A percentile compares a stretch with the other conserved stretches of the same genome.
Conservation (phyloP, 1,139 yeast genomes). For the Suhomyces choctaworum region DNA sequence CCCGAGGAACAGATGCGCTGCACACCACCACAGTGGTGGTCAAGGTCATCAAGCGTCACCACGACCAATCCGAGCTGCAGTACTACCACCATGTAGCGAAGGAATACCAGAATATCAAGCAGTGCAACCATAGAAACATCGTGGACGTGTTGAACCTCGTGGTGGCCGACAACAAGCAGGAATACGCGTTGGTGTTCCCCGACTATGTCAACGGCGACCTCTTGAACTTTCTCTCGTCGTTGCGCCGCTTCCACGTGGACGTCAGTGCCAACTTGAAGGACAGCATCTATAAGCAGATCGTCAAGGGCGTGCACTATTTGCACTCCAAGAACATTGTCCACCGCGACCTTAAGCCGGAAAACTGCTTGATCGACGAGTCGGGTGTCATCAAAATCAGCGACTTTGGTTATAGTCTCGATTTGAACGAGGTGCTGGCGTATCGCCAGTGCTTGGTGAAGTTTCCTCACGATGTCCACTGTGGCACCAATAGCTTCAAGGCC, state of each 20-base stretch:
- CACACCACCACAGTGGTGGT: conserved; percentile 23
- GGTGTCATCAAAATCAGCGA: conserved; percentile 52
- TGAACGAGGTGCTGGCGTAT: conserved; percentile 20
- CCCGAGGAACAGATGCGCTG: conserved; percentile 30
- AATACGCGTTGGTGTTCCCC: conserved; percentile 36
- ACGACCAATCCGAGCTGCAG: conserved; percentile 14
- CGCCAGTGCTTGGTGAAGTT: conserved; percentile 21
- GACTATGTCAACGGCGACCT: conserved; percentile 51
- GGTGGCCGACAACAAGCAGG: conserved; percentile 17
- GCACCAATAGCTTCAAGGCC: conserved; percentile 56
- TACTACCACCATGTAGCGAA: conserved; percentile 25
- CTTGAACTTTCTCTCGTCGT: conserved; percentile 38
- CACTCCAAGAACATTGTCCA: conserved; percentile 48
- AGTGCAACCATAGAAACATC: conserved; percentile 31
- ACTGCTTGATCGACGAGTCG: conserved; percentile 44
- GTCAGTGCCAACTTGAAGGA: conserved; percentile 41
- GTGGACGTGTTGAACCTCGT: conserved; percentile 32
- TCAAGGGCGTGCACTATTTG: conserved; percentile 46
- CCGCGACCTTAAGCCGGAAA: conserved; percentile 59
- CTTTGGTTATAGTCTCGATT: conserved; percentile 51
- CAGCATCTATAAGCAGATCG: conserved; percentile 48
- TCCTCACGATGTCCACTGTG: conserved; percentile 37
- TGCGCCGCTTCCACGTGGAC: conserved; percentile 35
- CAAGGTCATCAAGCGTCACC: conserved; percentile 32
- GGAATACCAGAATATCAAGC: conserved; percentile 33